phyloP scores from a whole-genome alignment of 1,139 yeast species.

The Suhomyces terraborum region DNA sequence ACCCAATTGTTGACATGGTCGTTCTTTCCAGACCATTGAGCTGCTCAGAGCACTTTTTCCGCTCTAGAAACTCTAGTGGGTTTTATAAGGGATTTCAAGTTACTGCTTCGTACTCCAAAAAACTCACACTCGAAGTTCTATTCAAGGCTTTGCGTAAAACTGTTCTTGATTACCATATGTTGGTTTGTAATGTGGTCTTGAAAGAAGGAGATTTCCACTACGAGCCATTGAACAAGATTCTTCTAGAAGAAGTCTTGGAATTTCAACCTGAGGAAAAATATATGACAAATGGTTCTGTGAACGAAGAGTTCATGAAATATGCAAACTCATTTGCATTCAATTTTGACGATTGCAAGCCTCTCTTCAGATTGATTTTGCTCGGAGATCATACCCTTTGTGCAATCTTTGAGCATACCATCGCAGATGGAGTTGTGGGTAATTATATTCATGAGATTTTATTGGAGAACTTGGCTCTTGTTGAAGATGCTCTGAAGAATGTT shows the following conservation, averaged over 20 bases:
- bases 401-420: slow-evolving; percentile 43
- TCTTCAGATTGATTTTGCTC: slow-evolving; percentile 33
- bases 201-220: slow-evolving; percentile 22
- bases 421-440: slow-evolving; percentile 46
- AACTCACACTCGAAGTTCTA: slow-evolving; percentile 22
- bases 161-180: slow-evolving; percentile 37
- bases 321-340: slow-evolving; percentile 27
- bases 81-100: slow-evolving; percentile 39
- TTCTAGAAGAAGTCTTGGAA: slow-evolving; percentile 30
- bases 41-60: slow-evolving; percentile 37
- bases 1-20: neutral
- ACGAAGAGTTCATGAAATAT: slow-evolving; percentile 32
- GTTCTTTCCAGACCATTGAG: slow-evolving; percentile 29
- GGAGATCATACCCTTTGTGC: slow-evolving; percentile 29
- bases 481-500: slow-evolving; percentile 15
- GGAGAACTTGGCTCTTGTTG: slow-evolving; percentile 29
- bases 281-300: slow-evolving; percentile 24
- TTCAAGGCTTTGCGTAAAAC: slow-evolving; percentile 35
- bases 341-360: slow-evolving; percentile 30
- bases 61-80: slow-evolving; percentile 34
- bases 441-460: slow-evolving; percentile 42
- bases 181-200: slow-evolving; percentile 35
- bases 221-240: slow-evolving; percentile 27
- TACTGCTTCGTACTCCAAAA: slow-evolving; percentile 35
- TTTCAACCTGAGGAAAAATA: slow-evolving; percentile 16